phyloP scores from a whole-genome alignment of 2,329 filamentous ascomycete genomes.

The Fusarium veterinarium region DNA sequence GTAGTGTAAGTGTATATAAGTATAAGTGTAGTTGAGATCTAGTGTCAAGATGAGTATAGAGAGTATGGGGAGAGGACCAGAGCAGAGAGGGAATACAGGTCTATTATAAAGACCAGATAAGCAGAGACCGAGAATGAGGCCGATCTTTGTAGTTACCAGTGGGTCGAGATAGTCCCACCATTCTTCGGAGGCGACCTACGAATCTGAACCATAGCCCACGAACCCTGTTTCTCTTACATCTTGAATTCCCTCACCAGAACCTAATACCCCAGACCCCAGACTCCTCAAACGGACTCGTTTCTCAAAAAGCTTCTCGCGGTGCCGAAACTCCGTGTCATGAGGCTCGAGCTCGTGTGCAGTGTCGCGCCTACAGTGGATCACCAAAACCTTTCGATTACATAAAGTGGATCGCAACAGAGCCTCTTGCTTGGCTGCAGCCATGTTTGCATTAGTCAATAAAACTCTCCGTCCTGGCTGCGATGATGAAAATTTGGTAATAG shows the following conservation, averaged over 20 bases:
- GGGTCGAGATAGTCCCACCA: constrained; percentile 24
- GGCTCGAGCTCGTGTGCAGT: constrained; percentile 24
- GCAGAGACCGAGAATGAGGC: constrained; percentile 36
- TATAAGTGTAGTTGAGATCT: not conserved
- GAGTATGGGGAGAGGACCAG: not conserved
- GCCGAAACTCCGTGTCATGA: constrained; percentile 36
- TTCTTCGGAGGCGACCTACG: constrained; percentile 2
- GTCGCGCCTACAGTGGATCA: constrained; percentile 14
- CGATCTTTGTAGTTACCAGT: constrained; percentile 29
- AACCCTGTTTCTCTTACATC: constrained; percentile 26
- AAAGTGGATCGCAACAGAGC: constrained; percentile 34
- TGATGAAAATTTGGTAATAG: constrained; percentile 9
- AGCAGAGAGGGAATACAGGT: constrained; percentile 2
- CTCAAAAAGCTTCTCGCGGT: constrained; percentile 7
- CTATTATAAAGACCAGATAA: constrained; percentile 13
- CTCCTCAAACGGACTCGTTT: not conserved
- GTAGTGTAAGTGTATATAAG: not conserved
- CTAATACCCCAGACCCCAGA: constrained; percentile 34
- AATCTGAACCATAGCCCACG: not conserved
- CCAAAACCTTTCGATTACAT: constrained; percentile 31
- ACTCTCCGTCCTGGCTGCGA: constrained; percentile 10
- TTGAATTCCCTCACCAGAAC: constrained; percentile 29
- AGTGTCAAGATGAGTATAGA: not conserved
- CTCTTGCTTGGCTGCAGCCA: constrained; percentile 37
- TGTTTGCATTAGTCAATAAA: constrained; percentile 39